These are phyloP conservation scores for Backusella circina DNA, from an alignment of 192 early-diverging fungal genomes.

Conservation along the genomic window DNA sequence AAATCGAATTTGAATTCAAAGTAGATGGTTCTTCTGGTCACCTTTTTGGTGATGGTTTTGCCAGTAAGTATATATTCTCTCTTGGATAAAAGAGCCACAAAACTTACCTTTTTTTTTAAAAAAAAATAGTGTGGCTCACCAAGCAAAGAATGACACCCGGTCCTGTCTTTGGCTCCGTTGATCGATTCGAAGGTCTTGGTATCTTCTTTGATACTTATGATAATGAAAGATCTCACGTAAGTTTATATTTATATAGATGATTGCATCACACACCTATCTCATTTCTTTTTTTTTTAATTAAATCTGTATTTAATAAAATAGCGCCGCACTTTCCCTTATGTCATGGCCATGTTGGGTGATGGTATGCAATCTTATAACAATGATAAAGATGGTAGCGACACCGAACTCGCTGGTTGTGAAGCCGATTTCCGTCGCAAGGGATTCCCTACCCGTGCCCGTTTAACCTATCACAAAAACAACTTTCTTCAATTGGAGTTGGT, in stretches of 20 bases:
- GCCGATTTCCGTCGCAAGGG: constrained; percentile 73
- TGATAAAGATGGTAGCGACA: constrained; percentile 74
- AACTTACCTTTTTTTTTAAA: neutral
- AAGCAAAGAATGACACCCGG: constrained; percentile 68
- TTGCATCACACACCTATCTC: no score
- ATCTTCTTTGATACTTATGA: constrained; percentile 97
- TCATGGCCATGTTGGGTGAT: constrained; percentile 93
- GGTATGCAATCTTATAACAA: constrained; percentile 85
- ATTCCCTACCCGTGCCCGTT: constrained; percentile 58
- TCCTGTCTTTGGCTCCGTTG: constrained; percentile 85
- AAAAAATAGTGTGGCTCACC: constrained; percentile 73
- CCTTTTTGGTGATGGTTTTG: constrained; percentile 95
- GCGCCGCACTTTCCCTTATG: constrained; percentile 76
- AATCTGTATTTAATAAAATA: neutral
- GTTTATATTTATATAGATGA: neutral
- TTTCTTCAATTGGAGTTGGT: constrained; percentile 49
- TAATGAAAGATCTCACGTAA: constrained; percentile 63
- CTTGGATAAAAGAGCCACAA: no score
- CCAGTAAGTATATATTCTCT: constrained; percentile 35
- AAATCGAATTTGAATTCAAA: constrained; percentile 92
- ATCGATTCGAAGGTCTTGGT: constrained; percentile 89
- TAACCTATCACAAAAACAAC: constrained; percentile 74
- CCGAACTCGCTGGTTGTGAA: constrained; percentile 63
- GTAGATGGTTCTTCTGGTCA: constrained; percentile 70
- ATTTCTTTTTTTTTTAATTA: neutral